Conservation (phyloP, 768 basidiomycete genomes). For the Mycena alexandri region DNA sequence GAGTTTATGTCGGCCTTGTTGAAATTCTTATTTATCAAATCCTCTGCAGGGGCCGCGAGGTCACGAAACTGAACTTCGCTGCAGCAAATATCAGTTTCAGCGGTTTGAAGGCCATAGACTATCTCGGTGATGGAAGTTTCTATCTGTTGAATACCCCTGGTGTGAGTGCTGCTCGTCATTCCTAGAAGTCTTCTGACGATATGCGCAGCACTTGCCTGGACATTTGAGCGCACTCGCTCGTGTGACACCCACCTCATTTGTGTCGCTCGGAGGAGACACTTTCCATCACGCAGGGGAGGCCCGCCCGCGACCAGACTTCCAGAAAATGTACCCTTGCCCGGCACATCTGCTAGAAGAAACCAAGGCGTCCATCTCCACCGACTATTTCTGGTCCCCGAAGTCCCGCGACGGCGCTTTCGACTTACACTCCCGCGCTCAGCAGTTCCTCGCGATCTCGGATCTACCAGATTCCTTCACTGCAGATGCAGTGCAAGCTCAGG, state of each 20-base stretch:
- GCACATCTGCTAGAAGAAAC: conserved; percentile 29
- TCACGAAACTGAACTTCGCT: conserved; percentile 29
- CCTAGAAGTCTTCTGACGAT: too few species aligned
- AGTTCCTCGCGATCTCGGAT: conserved; percentile 26
- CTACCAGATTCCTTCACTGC: conserved; percentile 21
- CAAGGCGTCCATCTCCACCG: neutral
- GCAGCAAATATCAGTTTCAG: conserved; percentile 23
- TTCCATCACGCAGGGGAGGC: conserved; percentile 35
- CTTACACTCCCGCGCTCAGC: conserved; percentile 24
- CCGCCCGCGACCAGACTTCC: conserved; percentile 28
- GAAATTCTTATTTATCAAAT: neutral
- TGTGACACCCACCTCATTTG: conserved; percentile 30
- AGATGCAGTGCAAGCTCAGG: conserved; percentile 19
- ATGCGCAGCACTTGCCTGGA: conserved; percentile 22
- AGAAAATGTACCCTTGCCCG: conserved; percentile 33
- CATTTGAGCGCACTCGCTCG: conserved; percentile 31
- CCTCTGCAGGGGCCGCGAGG: conserved; percentile 20
- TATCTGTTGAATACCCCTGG: conserved; percentile 38
- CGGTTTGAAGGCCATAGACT: conserved; percentile 33
- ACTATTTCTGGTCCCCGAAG: conserved; percentile 28
- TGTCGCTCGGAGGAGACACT: conserved; percentile 32
- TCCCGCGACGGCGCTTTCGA: conserved; percentile 25
- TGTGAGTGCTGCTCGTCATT: conserved; percentile 9
- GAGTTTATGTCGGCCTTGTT: neutral
- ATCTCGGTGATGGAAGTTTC: conserved; percentile 36